Evolutionary conservation across 148 eudicot genomes (phyloP), one percentile per base, ranked within the genome.

Genomic region (Arbutus unedo): DNA sequence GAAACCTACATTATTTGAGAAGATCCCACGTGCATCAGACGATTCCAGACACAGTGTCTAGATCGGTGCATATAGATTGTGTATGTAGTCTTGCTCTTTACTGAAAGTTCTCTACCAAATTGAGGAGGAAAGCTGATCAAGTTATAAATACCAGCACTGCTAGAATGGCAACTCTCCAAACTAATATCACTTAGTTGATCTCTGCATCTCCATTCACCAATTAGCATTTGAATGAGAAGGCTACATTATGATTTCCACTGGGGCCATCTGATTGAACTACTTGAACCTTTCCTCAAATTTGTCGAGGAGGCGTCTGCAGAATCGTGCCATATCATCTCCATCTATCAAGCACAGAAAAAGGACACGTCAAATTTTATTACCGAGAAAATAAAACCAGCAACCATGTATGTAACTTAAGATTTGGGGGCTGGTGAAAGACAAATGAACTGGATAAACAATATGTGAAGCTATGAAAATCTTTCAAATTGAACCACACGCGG

Each of bases 301-400:
- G 89, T 81, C 38, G 93, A 81, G 70, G 91, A 86, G 68, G 53
- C 82, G 81, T 87, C 88, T n/a, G 89, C 60, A 47, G 90, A 83
- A 86, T 93, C 91, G 70, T 91, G 91, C 99, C 99, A 96, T 51
- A 92, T 89, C 88, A 91, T 84, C 91, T 93, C 99, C 94, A 96
- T 87, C 99, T 96, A 88, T 43, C 68, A 82, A 13, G 76, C 56
- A 78, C 62, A 79, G 38, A 81, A 55, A 79, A 51, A 23, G 47
- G 67, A 44, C 5, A 44, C 77, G 51, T 53, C 14, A 44, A 68
- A 71, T 44, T 11, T 15, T 54, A 38, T 60, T 56, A 78, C 49
- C 56, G n/a, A 18, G 51, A 18, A 43, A 43, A 19, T n/a, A 70
- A 70, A 6, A 8, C n/a, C 43, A 8, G 2, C 9, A 2, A 15